Conservation (phyloP, 495 filamentous ascomycete genomes). For the Rostrohypoxylon terebratum region DNA sequence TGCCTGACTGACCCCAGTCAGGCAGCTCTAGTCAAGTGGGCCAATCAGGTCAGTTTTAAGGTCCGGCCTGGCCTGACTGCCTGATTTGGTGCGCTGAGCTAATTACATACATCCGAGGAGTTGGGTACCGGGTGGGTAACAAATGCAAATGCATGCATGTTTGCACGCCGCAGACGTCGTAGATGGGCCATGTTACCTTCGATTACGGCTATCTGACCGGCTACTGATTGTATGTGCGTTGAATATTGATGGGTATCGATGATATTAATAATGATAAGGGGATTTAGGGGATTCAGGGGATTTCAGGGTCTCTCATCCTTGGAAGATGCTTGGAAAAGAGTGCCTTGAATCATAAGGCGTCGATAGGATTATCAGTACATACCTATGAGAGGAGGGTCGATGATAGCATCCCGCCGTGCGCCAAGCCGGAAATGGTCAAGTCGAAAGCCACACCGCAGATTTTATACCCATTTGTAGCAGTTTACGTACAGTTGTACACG, state of each 20-base stretch:
- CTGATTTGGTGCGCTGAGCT: too few species aligned
- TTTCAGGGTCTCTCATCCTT: slow-evolving; percentile 4
- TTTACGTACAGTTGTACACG: not conserved
- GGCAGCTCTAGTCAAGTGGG: too few species aligned
- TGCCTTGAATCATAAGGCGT: slow-evolving; percentile 32
- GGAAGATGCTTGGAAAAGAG: not conserved
- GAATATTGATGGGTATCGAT: not conserved
- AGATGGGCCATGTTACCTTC: slow-evolving; percentile 26
- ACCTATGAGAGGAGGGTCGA: not conserved
- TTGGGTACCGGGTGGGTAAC: slow-evolving; percentile 12
- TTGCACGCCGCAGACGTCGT: not conserved
- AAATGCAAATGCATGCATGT: slow-evolving; percentile 1
- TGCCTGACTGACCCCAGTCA: too few species aligned
- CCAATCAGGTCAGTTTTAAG: too few species aligned
- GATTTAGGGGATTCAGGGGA: too few species aligned
- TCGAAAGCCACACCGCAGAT: slow-evolving; percentile 21
- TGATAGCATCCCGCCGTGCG: slow-evolving; percentile 37
- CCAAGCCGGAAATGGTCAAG: slow-evolving; percentile 29
- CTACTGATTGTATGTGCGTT: not conserved
- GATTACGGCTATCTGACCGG: slow-evolving; percentile 19
- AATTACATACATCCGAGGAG: slow-evolving; percentile 14
- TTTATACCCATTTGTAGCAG: slow-evolving; percentile 7
- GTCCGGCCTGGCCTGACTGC: too few species aligned
- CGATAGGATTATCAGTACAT: slow-evolving; percentile 6
- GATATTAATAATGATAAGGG: not conserved